Base-by-base conservation (phyloP, 441 rosid species). In the Gossypium davidsonii region DNA sequence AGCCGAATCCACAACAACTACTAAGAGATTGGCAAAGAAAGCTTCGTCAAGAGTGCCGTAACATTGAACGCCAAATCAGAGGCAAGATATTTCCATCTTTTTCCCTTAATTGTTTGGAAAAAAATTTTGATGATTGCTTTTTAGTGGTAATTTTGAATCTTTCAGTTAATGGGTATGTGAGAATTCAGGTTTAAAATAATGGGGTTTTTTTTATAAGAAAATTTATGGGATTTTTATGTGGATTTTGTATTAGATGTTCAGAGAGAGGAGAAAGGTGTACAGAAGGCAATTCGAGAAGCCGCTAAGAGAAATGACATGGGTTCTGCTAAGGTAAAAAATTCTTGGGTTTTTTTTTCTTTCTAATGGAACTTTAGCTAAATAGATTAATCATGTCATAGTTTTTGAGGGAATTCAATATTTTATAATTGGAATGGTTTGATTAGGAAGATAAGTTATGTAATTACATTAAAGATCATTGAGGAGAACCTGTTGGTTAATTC, bases 1-100 rank as follows among this genome's bases (percentile, higher is more conserved):
- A 79, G 62, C 49, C 79, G 26, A 76, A 80, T 56, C 86, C 86
- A 53, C 82, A 80, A 44, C 79, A 83, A 77, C 77, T 57, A 17
- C 52, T 83, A 59, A 73, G 86, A 71, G 86, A 83, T 58, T 83
- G 84, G 86, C 84, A 83, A 77, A 72, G 84, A 70, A 82, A 73
- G 23, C 86, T 83, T 55, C 86, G 82, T n/a, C 84, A 83, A 55
- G 86, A 83, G 71, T 78, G 82, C 70, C 84, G 86, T 71, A 83
- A 79, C 46, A 72, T 79, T 59, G 84, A 83, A 12, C 80, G 83
- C 49, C 83, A 81, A 68, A 80, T 80, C 76, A 70, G 83, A 83
- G 83, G 82, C 74, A 73, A 55, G 26, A 55, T 2, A 0, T 15
- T 15, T 53, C 20, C 25, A 7, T 18, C 26, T 60, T n/a, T 31